phyloP scores from a whole-genome alignment of 2,329 filamentous ascomycete genomes.

The Coniochaeta ligniaria region DNA sequence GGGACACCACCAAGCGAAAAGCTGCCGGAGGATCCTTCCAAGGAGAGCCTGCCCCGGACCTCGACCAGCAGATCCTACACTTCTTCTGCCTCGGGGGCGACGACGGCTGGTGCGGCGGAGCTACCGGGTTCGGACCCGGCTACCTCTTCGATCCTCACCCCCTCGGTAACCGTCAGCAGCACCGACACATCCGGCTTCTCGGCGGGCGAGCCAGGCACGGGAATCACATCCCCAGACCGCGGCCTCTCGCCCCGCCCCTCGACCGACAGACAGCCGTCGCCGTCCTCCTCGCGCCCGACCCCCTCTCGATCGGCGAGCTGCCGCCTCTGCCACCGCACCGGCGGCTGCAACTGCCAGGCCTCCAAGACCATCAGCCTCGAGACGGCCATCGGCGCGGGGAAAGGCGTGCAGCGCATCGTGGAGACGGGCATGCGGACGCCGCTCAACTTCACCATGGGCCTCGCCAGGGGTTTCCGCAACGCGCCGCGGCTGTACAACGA shows the following conservation, averaged over 20 bases:
- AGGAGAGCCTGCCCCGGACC: constrained; percentile 2
- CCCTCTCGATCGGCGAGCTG: neutral
- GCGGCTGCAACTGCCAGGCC: neutral
- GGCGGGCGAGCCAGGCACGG: neutral
- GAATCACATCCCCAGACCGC: neutral
- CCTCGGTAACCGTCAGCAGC: constrained; percentile 5
- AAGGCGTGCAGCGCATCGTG: constrained; percentile 65
- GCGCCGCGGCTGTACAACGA: constrained; percentile 81
- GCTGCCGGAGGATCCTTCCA: neutral
- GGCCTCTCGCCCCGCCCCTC: neutral
- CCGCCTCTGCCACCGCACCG: neutral
- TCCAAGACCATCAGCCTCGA: constrained; percentile 34
- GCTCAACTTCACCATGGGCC: constrained; percentile 74
- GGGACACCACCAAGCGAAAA: neutral
- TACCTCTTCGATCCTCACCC: neutral
- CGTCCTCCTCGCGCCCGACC: neutral
- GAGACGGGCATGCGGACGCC: constrained; percentile 71
- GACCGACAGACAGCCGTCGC: neutral
- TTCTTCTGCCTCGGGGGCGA: neutral
- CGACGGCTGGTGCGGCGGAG: neutral
- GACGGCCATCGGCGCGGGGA: constrained; percentile 56
- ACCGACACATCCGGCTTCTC: neutral
- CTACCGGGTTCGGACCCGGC: neutral
- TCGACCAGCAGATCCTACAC: constrained; percentile 1
- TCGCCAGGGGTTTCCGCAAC: constrained; percentile 85